Base-by-base conservation (phyloP, 2,329 filamentous ascomycete species). In the Trichoderma sp. region DNA sequence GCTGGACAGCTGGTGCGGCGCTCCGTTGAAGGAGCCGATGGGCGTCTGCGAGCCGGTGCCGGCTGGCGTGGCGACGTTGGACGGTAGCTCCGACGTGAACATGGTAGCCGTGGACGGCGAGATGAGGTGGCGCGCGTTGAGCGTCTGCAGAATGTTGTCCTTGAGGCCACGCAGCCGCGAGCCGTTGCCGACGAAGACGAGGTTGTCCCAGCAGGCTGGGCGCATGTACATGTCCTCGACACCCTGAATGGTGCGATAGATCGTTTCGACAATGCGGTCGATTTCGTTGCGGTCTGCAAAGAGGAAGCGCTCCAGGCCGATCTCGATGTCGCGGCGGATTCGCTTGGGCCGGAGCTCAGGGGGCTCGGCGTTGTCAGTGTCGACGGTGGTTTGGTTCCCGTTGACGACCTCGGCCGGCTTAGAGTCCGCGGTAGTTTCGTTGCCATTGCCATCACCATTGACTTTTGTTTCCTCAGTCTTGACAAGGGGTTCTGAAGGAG, bases 1-100 rank as follows among this genome's bases (percentile, higher is more conserved):
- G 47, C 85, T 82, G 71, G 82, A 78, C 74, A 89, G 84, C 83
- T 90, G 87, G 80, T 86, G 86, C 70, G 86, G 85, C 66, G 81
- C 86, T 73, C 78, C 90, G 78, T 80, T 85, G 80, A 84, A 88
- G 74, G 84, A 88, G 76, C 84, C 87, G 2, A 93, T 93, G 0
- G 96, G 97, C 1, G 95, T 98, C 81, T 97, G 96, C 18, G 94
- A 90, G 39, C 95, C 95, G 1, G 95, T 98, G 24, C 94, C 95
- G 12, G 92, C 88, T 1, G 96, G 96, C 0, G 96, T 98, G 34
- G 93, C 94, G 79, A 98, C 89, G 82, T 96, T 95, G 9, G 94
- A 98, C 8, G 96, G 96, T 47, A 98, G 90, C 82, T 99, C 96
- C 26, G 94, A 97, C 43, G 95, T 97, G 86, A 98, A 98, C 78